phyloP scores from a whole-genome alignment of 2,329 filamentous ascomycete species.

The Cladosporium sp. region DNA sequence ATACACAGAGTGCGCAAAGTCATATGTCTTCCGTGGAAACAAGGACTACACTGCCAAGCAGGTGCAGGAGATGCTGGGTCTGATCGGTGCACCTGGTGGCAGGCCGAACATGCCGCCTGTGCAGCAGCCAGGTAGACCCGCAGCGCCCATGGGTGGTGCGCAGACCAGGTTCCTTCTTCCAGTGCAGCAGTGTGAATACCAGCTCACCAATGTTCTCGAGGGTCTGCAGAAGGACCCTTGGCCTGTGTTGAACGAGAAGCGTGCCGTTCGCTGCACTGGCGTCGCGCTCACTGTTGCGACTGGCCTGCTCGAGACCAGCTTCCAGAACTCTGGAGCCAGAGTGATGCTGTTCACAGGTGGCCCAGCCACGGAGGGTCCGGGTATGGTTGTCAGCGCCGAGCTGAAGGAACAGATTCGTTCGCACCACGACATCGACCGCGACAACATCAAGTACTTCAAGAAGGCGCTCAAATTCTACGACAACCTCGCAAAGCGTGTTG shows the following conservation, averaged over 20 bases:
- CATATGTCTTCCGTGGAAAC: conserved; percentile 95
- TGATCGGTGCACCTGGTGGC: conserved; percentile 65
- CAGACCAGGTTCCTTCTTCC: conserved; percentile 89
- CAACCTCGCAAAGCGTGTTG: conserved; percentile 84
- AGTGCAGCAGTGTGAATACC: conserved; percentile 93
- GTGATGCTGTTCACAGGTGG: conserved; percentile 98
- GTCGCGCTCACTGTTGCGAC: conserved; percentile 95
- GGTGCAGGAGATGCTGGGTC: conserved; percentile 97
- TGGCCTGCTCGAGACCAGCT: conserved; percentile 87
- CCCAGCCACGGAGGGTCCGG: conserved; percentile 91
- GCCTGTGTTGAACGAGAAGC: conserved; percentile 92
- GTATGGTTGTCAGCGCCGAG: conserved; percentile 94
- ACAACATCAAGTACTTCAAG: conserved; percentile 99
- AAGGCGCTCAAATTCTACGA: conserved; percentile 99
- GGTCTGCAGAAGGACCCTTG: conserved; percentile 95
- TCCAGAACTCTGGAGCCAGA: conserved; percentile 90
- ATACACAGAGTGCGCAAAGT: conserved; percentile 97
- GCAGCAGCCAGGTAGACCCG: conserved; percentile 67
- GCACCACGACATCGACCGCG: conserved; percentile 96
- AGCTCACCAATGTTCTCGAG: conserved; percentile 93
- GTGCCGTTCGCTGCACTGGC: conserved; percentile 87
- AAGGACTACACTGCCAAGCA: conserved; percentile 99
- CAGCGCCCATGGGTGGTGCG: conserved; percentile 71
- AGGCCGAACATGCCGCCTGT: conserved; percentile 68
- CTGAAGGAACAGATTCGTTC: conserved; percentile 94